Conservation (phyloP, 768 basidiomycete species). For the Agrocybe praecox region DNA sequence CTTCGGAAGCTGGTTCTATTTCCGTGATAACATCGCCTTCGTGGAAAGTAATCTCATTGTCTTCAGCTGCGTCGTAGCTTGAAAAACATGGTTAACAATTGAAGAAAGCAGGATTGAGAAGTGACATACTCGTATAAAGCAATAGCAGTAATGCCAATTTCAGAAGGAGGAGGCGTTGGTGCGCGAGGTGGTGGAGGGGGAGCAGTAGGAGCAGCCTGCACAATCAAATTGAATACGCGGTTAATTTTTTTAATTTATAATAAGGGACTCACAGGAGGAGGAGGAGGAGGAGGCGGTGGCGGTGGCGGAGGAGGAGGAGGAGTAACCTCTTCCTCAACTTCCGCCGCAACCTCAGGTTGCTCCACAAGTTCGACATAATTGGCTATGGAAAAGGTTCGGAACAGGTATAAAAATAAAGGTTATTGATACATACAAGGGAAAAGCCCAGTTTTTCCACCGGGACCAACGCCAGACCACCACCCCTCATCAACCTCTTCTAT, state of each 20-base stretch:
- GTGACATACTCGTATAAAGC: slow-evolving; percentile 70
- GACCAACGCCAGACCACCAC: slow-evolving; percentile 87
- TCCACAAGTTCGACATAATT: slow-evolving; percentile 87
- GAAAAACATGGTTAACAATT: neutral
- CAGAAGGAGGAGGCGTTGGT: slow-evolving; percentile 47
- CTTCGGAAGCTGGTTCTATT: slow-evolving; percentile 83
- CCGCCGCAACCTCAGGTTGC: slow-evolving; percentile 36
- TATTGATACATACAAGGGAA: slow-evolving; percentile 72
- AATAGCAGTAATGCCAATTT: slow-evolving; percentile 64
- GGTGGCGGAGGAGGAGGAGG: slow-evolving; percentile 60
- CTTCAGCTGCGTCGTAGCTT: slow-evolving; percentile 89
- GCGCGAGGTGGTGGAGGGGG: slow-evolving; percentile 51
- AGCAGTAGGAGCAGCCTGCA: slow-evolving; percentile 43
- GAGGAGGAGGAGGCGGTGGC: slow-evolving; percentile 57
- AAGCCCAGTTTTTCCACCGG: slow-evolving; percentile 73
- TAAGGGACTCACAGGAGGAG: slow-evolving; percentile 38
- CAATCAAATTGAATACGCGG: too few species aligned
- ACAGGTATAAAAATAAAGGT: neutral
- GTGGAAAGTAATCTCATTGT: slow-evolving; percentile 85
- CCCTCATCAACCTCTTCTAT: slow-evolving; percentile 87
- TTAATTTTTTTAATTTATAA: too few species aligned
- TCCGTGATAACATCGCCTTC: slow-evolving; percentile 81
- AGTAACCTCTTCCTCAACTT: slow-evolving; percentile 41
- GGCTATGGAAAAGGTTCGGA: slow-evolving; percentile 40
- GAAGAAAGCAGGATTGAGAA: neutral